phyloP scores from a whole-genome alignment of 2,329 filamentous ascomycete genomes.

The Pseudocercospora ulei region DNA sequence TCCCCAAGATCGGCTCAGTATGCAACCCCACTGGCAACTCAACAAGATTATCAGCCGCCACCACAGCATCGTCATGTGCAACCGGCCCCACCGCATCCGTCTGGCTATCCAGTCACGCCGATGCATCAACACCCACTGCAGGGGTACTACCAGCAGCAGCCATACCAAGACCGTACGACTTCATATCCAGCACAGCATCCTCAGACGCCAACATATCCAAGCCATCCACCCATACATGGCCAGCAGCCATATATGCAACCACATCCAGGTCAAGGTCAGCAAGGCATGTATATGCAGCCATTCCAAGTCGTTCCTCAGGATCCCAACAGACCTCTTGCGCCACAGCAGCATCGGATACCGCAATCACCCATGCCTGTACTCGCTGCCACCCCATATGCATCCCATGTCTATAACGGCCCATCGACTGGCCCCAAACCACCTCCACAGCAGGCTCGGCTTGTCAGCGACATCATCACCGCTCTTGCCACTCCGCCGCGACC shows the following conservation, averaged over 20 bases:
- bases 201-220: slow-evolving; percentile 27
- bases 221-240: slow-evolving; percentile 23
- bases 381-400: slow-evolving; percentile 15
- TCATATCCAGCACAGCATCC: slow-evolving; percentile 30
- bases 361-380: slow-evolving; percentile 15
- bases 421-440: slow-evolving; percentile 24
- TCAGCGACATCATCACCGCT: slow-evolving; percentile 25
- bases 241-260: slow-evolving; percentile 34
- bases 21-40: slow-evolving; percentile 13
- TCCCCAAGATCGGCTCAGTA: slow-evolving; percentile 29
- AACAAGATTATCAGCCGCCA: slow-evolving; percentile 25
- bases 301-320: slow-evolving; percentile 43
- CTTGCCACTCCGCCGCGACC: slow-evolving; percentile 28
- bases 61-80: slow-evolving; percentile 20
- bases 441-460: slow-evolving; percentile 17
- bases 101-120: slow-evolving; percentile 22
- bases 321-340: slow-evolving; percentile 28
- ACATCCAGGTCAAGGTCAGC: slow-evolving; percentile 12
- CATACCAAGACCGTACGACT: slow-evolving; percentile 23
- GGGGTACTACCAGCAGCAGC: slow-evolving; percentile 29
- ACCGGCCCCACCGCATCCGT: slow-evolving; percentile 19
- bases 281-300: slow-evolving; percentile 41
- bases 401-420: slow-evolving; percentile 20
- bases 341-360: slow-evolving; percentile 20
- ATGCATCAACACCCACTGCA: slow-evolving; percentile 29